A percentile compares a stretch with the other conserved stretches of the same genome.
Conservation (phyloP, 106 monocot species). For the Platanthera guangdongensis region DNA sequence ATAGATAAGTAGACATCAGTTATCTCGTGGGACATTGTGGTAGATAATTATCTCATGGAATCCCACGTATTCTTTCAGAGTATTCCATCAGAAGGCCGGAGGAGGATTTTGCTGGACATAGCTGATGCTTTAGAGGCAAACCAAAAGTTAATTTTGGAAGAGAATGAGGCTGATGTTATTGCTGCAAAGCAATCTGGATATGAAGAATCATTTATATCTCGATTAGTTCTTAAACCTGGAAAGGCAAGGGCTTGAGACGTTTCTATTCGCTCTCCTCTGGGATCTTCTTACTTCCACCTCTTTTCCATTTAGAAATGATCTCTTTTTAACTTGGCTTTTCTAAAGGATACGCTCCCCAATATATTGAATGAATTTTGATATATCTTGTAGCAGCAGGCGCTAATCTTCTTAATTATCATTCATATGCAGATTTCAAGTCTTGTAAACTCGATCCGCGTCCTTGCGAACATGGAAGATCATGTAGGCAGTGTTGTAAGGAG, state of each 20-base stretch:
- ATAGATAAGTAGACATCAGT: background rate
- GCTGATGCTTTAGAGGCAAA: constrained; percentile 88
- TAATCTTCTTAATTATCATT: background rate
- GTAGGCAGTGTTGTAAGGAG: constrained; percentile 49
- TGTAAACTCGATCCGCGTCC: constrained; percentile 67
- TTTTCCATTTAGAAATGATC: background rate
- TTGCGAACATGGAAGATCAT: constrained; percentile 95
- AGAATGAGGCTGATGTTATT: constrained; percentile 83
- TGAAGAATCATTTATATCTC: constrained; percentile 71
- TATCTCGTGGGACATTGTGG: constrained; percentile 17
- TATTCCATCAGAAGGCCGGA: constrained; percentile 46
- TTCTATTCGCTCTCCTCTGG: background rate
- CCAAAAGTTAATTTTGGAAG: constrained; percentile 50
- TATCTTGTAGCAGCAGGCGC: background rate
- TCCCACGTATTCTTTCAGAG: constrained; percentile 16
- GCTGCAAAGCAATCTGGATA: constrained; percentile 66
- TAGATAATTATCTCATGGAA: background rate
- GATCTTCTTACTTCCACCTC: background rate
- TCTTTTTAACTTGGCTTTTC: background rate
- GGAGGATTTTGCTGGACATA: constrained; percentile 72
- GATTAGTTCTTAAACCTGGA: constrained; percentile 73
- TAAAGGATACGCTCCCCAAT: background rate
- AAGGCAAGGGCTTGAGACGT: too few relatives aligned
- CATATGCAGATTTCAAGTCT: constrained; percentile 69
- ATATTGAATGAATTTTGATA: background rate